Conservation (phyloP, 441 rosid species). For the Geranium incanum region DNA sequence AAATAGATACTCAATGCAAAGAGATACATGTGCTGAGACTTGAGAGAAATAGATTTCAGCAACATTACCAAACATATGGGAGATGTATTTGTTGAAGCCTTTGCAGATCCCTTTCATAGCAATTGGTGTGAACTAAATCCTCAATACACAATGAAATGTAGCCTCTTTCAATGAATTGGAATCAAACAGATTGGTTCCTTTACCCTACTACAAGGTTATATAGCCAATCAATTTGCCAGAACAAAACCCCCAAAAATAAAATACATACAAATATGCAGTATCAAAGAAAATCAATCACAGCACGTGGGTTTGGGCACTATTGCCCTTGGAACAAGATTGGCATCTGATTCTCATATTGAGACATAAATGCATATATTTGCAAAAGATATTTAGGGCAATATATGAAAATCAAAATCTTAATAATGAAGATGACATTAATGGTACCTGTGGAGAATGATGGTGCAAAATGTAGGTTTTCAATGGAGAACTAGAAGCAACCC, state of each 20-base stretch:
- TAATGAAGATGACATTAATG: neutral
- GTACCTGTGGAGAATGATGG: neutral
- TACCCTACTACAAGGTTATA: too few relatives aligned
- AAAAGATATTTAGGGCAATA: neutral
- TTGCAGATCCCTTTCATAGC: neutral
- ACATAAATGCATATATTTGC: neutral
- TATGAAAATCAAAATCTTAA: neutral
- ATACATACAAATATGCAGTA: too few relatives aligned
- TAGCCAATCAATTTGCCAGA: too few relatives aligned
- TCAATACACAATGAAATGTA: neutral
- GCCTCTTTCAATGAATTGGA: neutral
- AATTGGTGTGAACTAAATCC: neutral
- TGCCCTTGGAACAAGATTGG: too few relatives aligned
- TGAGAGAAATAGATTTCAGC: neutral
- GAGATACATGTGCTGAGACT: neutral
- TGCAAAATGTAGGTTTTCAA: neutral
- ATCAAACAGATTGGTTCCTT: neutral
- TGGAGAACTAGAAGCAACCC: neutral
- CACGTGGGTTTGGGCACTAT: too few relatives aligned
- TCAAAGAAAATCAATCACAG: too few relatives aligned
- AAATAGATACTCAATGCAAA: neutral
- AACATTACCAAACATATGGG: neutral
- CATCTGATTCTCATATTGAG: neutral
- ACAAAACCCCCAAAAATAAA: too few relatives aligned
- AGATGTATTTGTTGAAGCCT: constrained; percentile 1